Evolutionary conservation across 805 yeast species (phyloP).

Genomic region (Schwanniomyces yamadae): DNA sequence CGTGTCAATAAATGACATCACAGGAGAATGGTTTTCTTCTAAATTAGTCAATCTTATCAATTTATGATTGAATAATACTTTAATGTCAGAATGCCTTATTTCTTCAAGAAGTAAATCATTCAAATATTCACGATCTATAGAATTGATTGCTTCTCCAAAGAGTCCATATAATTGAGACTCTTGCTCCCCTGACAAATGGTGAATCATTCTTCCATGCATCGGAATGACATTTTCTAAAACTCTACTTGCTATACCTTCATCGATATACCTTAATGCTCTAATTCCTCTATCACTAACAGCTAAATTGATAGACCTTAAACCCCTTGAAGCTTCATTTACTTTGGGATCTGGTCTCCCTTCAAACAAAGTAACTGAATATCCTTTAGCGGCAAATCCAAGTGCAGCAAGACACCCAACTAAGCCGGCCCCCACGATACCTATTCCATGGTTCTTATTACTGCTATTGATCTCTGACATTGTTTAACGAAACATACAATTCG

Average conservation of each 20-base stretch:
- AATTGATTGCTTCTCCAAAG: slow-evolving; percentile 79
- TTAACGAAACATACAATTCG: no score
- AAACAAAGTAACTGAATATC: slow-evolving; percentile 67
- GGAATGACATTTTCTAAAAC: slow-evolving; percentile 69
- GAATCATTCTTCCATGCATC: slow-evolving; percentile 90
- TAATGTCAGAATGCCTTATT: slow-evolving; percentile 43
- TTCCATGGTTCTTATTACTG: slow-evolving; percentile 9
- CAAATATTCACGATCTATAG: slow-evolving; percentile 73
- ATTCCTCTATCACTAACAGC: slow-evolving; percentile 89
- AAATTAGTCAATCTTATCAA: slow-evolving; percentile 40
- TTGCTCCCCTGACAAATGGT: slow-evolving; percentile 60
- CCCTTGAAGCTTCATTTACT: slow-evolving; percentile 27
- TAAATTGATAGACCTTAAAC: slow-evolving; percentile 72
- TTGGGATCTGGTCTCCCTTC: slow-evolving; percentile 75
- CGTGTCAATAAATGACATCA: slow-evolving; percentile 20
- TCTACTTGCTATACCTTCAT: slow-evolving; percentile 52
- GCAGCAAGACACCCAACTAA: slow-evolving; percentile 86
- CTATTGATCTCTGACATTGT: background rate
- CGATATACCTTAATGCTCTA: slow-evolving; percentile 62
- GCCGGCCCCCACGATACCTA: slow-evolving; percentile 83
- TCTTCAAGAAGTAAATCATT: slow-evolving; percentile 68
- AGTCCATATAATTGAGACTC: slow-evolving; percentile 76
- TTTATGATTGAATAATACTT: slow-evolving; percentile 55
- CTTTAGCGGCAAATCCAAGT: slow-evolving; percentile 70
- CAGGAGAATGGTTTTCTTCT: slow-evolving; percentile 16